These are phyloP conservation scores for Phytophthora citricola DNA, from an alignment of 352 stramenopile species.

Conservation along the genomic window DNA sequence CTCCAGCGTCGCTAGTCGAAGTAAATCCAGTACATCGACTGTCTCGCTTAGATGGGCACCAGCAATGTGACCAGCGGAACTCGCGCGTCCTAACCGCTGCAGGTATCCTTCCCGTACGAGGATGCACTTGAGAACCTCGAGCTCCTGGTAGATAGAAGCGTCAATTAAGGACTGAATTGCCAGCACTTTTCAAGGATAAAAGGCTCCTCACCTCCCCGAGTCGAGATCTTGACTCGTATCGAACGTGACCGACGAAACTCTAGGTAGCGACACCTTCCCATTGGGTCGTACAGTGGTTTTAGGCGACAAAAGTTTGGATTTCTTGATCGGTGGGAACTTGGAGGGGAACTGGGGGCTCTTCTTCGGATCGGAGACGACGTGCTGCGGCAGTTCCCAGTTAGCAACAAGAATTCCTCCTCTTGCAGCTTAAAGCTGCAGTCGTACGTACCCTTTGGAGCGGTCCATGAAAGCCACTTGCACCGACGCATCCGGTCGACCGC, in stretches of 20 bases:
- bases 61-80: conserved; percentile 45
- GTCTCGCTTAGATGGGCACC: conserved; percentile 71
- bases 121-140: conserved; percentile 91
- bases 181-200: no score
- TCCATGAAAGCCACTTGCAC: conserved; percentile 27
- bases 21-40: conserved; percentile 87
- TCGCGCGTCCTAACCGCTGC: conserved; percentile 67
- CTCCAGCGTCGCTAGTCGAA: conserved; percentile 89
- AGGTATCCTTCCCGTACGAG: conserved; percentile 91
- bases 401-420: background rate
- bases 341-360: conserved; percentile 8
- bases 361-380: conserved; percentile 18
- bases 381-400: background rate
- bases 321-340: conserved; percentile 39
- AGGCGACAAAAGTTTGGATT: conserved; percentile 19
- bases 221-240: conserved; percentile 41
- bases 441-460: background rate
- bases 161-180: background rate
- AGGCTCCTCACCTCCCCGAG: conserved; percentile 47
- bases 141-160: conserved; percentile 40
- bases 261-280: conserved; percentile 45
- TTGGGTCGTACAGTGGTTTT: conserved; percentile 19
- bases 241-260: conserved; percentile 47
- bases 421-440: no score
- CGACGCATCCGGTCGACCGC: conserved; percentile 20